Conservation (phyloP, 345 rosid genomes). For the Microcos paniculata region DNA sequence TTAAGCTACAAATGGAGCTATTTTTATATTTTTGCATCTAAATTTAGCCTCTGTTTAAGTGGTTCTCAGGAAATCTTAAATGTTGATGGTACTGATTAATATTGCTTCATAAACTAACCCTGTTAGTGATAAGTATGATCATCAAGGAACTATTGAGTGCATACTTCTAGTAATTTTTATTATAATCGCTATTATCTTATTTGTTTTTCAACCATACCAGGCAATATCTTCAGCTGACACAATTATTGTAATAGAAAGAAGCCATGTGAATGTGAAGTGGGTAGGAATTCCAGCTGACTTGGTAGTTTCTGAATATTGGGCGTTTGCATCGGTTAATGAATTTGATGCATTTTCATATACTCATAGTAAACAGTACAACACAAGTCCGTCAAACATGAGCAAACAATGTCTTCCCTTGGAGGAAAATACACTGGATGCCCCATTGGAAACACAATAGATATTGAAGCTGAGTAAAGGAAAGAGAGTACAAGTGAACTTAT, state of each 20-base stretch:
- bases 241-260: slow-evolving; percentile 79
- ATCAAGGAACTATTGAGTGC: not conserved
- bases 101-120: not conserved
- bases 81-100: not conserved
- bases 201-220: slow-evolving; percentile 37
- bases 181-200: not conserved
- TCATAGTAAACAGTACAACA: slow-evolving; percentile 25
- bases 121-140: not conserved
- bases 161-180: not conserved
- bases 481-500: slow-evolving; percentile 74
- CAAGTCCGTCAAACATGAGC: slow-evolving; percentile 25
- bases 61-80: not conserved
- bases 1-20: too few relatives aligned
- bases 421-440: slow-evolving; percentile 28
- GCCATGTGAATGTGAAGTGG: slow-evolving; percentile 55
- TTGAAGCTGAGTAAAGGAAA: slow-evolving; percentile 69
- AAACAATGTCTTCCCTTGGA: slow-evolving; percentile 24
- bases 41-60: not conserved
- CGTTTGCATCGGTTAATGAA: slow-evolving; percentile 43
- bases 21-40: not conserved
- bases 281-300: slow-evolving; percentile 64
- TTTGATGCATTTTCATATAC: slow-evolving; percentile 37
- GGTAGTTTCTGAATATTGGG: slow-evolving; percentile 45
- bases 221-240: slow-evolving; percentile 79
- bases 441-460: slow-evolving; percentile 49